phyloP scores from a whole-genome alignment of 768 basidiomycete species.

The Saitozyma sp. region DNA sequence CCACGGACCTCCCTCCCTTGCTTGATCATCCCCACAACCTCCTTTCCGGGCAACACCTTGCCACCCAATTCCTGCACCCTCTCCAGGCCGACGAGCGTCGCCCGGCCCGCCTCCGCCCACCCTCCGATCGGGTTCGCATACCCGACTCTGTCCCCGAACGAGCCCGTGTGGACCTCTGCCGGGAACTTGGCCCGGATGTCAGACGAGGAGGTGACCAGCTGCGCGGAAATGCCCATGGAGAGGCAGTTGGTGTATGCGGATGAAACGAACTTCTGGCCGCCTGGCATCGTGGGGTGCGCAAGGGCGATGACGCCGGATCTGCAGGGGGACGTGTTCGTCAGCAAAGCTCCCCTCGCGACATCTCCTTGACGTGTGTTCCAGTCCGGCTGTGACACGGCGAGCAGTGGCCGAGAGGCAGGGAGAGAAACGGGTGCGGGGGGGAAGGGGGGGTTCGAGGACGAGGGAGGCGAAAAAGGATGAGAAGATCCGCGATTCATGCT shows the following conservation, averaged over 20 bases:
- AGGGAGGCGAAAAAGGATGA: constrained; percentile 37
- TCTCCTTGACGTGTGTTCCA: too few species aligned
- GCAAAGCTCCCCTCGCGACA: too few species aligned
- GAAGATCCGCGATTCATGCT: too few species aligned
- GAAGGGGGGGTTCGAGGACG: background rate
- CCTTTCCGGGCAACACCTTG: constrained; percentile 61
- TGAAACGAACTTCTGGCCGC: constrained; percentile 57
- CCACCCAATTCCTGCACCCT: constrained; percentile 66
- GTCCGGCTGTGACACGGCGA: background rate
- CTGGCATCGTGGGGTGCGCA: constrained; percentile 45
- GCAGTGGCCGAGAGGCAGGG: background rate
- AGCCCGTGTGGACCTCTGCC: constrained; percentile 46
- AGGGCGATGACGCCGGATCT: constrained; percentile 72
- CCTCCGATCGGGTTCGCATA: constrained; percentile 77
- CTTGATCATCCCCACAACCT: constrained; percentile 59
- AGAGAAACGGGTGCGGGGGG: background rate
- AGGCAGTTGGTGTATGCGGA: constrained; percentile 67
- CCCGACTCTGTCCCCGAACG: constrained; percentile 54
- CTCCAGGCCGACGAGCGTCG: constrained; percentile 60
- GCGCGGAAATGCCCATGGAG: constrained; percentile 21
- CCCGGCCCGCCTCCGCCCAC: constrained; percentile 78
- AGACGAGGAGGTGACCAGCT: background rate
- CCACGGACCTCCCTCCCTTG: constrained; percentile 56
- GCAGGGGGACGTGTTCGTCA: background rate
- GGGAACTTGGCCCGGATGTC: background rate